Evolutionary conservation across 2,329 filamentous ascomycete genomes (phyloP), one percentile per base, ranked within the genome.

Genomic region (Colletotrichum eremochloae): DNA sequence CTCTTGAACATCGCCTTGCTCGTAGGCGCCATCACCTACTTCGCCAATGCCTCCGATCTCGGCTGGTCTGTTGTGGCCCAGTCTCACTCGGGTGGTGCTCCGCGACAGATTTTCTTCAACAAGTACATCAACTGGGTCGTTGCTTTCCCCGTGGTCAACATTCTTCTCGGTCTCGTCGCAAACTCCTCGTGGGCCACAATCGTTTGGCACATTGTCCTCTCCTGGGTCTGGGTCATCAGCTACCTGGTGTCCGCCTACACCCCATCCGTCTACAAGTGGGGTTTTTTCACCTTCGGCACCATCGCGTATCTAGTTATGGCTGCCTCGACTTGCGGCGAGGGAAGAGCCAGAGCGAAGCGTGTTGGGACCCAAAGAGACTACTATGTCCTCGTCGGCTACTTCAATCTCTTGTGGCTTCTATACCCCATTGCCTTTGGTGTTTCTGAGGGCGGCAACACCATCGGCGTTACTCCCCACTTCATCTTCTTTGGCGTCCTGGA

Each of bases 131-230:
- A 87, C 81, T 89, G 86, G 86, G 83, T 84, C 15, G 83, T 89
- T 20, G 77, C 82, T 7, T 89, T 86, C 77, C 86, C 87, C 0
- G 78, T 82, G 44, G 75, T 83, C 57, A 77, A 82, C 56, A 77
- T 88, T 38, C 81, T 85, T 1, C 81, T 88, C 9, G 86, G 87
- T 53, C 81, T 89, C 20, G 75, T 87, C 46, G 86, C 85, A 31
- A 86, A 87, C 58, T 79, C 88, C 42, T 84, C 86, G n/a, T 89
- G 87, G 88, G 84, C 87, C 29, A 88, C 86, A 36, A 88, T 89
- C 71, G 50, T 85, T 70, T 88, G 83, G 77, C 85, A 88, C 68
- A 78, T 89, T 73, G 79, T 82, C 74, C 79, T 88, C 33, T 76
- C 83, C 15, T 88, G 86, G 86, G 81, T 82, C 76, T 89, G 87